Conservation (phyloP, 2,329 filamentous ascomycete genomes). For the Bretziella fagacearum region DNA sequence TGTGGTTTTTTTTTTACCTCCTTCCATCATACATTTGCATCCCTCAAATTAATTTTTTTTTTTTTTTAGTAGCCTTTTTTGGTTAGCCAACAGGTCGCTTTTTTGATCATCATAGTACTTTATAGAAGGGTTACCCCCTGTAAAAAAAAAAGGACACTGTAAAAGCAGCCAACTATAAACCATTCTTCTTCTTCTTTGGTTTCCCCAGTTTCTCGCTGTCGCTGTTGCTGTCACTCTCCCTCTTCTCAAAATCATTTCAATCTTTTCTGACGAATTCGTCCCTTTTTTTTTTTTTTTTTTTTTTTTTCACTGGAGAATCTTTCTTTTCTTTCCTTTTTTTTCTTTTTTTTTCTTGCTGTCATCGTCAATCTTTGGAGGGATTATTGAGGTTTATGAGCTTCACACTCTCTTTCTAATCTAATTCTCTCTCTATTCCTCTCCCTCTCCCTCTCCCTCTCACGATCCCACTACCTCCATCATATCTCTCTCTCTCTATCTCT, state of each 20-base stretch:
- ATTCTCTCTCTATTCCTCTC: not conserved
- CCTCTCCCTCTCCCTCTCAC: not conserved
- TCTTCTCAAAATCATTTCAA: too few species aligned
- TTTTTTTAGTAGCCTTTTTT: too few species aligned
- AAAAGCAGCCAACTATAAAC: not conserved
- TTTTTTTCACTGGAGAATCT: too few species aligned
- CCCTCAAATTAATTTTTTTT: too few species aligned
- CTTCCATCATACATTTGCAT: too few species aligned
- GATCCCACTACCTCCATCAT: not conserved
- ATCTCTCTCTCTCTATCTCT: not conserved
- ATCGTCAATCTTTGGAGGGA: not conserved
- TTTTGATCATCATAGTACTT: too few species aligned
- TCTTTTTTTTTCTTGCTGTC: not conserved
- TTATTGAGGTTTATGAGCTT: not conserved
- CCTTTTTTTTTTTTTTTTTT: not conserved
- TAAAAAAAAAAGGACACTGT: not conserved
- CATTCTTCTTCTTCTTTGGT: not conserved
- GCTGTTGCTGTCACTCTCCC: too few species aligned
- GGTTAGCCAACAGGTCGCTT: too few species aligned
- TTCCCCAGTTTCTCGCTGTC: not conserved
- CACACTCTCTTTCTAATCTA: not conserved
- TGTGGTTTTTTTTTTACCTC: too few species aligned
- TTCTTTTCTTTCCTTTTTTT: not conserved
- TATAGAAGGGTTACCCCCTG: not conserved
- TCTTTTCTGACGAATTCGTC: not conserved